A percentile compares a stretch with the other conserved stretches of the same genome.
These are phyloP conservation scores for Testicularia cyperi DNA, from an alignment of 1,284 basidiomycete genomes.

Conservation along the genomic window DNA sequence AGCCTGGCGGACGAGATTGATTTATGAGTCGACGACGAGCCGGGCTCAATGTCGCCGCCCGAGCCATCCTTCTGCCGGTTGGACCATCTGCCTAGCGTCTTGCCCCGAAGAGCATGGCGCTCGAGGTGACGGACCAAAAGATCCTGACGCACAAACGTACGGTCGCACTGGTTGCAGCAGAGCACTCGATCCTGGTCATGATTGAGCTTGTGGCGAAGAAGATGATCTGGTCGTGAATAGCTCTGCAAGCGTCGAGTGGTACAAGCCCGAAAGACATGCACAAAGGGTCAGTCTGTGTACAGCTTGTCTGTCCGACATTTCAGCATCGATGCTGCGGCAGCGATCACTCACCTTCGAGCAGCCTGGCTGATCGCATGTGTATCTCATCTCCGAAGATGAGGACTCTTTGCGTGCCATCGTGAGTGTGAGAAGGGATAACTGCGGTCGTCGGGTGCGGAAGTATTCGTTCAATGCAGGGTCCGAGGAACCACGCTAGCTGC, in stretches of 20 bases:
- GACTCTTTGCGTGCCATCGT: no score
- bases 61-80: slow-evolving; percentile 28
- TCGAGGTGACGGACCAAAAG: slow-evolving; percentile 44
- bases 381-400: slow-evolving; percentile 34
- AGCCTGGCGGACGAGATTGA: no score
- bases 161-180: slow-evolving; percentile 44
- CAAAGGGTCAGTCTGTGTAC: no score
- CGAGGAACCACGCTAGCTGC: no score
- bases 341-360: slow-evolving; percentile 27
- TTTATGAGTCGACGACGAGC: no score
- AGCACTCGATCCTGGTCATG: slow-evolving; percentile 41
- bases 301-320: no score
- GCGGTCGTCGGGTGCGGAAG: no score
- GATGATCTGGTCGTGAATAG: slow-evolving; percentile 46
- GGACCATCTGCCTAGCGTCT: slow-evolving; percentile 46
- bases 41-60: slow-evolving; percentile 22
- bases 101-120: slow-evolving; percentile 40
- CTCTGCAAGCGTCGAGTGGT: no score
- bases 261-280: no score
- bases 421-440: no score
- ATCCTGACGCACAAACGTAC: slow-evolving; percentile 49
- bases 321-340: no score
- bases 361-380: slow-evolving; percentile 39
- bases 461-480: no score
- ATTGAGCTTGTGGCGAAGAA: slow-evolving; percentile 47